Base-by-base conservation (phyloP, 495 filamentous ascomycete genomes). In the Alectoria sarmentosa region DNA sequence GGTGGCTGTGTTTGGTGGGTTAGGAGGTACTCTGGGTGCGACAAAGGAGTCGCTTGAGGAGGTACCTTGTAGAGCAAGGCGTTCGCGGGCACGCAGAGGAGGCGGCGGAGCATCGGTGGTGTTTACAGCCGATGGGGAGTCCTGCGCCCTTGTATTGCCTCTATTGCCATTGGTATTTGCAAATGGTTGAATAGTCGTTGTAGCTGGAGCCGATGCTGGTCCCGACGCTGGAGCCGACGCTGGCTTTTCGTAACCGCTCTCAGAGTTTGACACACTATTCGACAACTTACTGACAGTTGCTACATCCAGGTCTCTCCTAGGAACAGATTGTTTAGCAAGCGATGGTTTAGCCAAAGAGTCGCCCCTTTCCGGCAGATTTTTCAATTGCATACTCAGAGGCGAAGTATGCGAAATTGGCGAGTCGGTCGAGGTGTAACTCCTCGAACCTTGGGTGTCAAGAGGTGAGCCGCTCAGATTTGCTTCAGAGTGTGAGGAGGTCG, bases 1-100 rank as follows among this genome's bases (percentile, higher is more conserved):
- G 23, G 71, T 59, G 13, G 42, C 60, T 8, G 64, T 62, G 21
- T 71, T 72, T 30, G 86, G 87, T 21, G 85, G 85, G 34, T 76
- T 78, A 58, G 83, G 88, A 59, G 84, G 80, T 68, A 78, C 83
- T 77, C 82, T 80, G 8, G 83, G 86, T 63, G 82, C 79, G 76
- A 82, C 86, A 74, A 85, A 90, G 28, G 81, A 78, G 57, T 87
- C 83, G 63, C 75, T 80, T 66, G 81, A 80, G 30, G 67, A 62
- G 32, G 60, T 60, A 28, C 66, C 66, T 64, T 56, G 58, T 19
- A 46, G 46, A 28, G 38, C 57, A 14, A 65, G 44, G 17, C 69
- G 69, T 37, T 71, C 69, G 19, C 69, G 62, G 56, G 69, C 69
- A 60, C 69, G 69, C 23, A 66, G 54, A 46, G 69, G 69, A 58